phyloP scores from a whole-genome alignment of 106 monocot genomes.

The Dendrobium huoshanense region DNA sequence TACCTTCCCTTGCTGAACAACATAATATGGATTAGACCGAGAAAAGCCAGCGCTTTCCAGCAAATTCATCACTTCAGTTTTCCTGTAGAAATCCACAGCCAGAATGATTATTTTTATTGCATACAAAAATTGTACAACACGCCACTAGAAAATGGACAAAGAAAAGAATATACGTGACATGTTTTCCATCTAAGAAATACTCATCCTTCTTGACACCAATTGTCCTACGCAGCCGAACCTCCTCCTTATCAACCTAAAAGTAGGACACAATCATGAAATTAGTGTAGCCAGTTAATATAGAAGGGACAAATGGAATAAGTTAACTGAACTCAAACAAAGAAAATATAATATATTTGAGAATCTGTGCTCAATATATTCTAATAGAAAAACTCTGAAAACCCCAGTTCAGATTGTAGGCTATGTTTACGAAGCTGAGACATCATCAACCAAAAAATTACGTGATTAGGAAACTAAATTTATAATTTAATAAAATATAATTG shows the following conservation, averaged over 20 bases:
- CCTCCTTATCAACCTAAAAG: conserved; percentile 88
- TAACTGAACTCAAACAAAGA: not conserved
- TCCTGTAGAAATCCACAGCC: conserved; percentile 33
- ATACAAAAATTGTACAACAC: conserved; percentile 6
- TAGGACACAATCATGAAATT: not conserved
- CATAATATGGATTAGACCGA: conserved; percentile 98
- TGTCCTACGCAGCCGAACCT: conserved; percentile 75
- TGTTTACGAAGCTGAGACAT: too few relatives aligned
- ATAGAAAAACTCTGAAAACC: not conserved
- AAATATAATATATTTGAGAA: not conserved
- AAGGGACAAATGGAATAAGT: not conserved
- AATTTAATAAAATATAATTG: not conserved
- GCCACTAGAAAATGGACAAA: not conserved
- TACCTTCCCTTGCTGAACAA: conserved; percentile 99
- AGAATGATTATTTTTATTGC: not conserved
- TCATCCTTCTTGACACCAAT: conserved; percentile 97
- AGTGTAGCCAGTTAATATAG: not conserved
- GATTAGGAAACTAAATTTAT: not conserved
- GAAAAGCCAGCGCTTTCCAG: conserved; percentile 99
- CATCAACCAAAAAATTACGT: not conserved
- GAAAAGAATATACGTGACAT: conserved; percentile 63
- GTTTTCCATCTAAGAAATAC: conserved; percentile 96
- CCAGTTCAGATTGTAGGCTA: not conserved
- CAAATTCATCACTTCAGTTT: conserved; percentile 98
- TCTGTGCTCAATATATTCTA: not conserved